A percentile compares a stretch with the other conserved stretches of the same genome.
These are phyloP conservation scores for Globisporangium canariense DNA, from an alignment of 352 stramenopile genomes.

Conservation along the genomic window DNA sequence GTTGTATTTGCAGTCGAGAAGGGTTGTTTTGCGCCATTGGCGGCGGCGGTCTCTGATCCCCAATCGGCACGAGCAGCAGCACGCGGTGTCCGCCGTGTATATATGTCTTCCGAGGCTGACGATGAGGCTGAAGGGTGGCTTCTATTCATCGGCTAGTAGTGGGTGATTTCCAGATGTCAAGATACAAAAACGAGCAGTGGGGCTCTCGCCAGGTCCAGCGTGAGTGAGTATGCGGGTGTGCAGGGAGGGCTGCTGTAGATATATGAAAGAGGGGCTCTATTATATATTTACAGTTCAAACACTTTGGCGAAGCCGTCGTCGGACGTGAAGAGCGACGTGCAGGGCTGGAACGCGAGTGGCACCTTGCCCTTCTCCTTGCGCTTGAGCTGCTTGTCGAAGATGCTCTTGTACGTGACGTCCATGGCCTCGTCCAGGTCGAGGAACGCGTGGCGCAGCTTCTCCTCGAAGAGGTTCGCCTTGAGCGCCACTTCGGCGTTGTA, in stretches of 20 bases:
- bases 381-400: constrained; percentile 81
- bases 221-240: background rate
- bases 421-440: constrained; percentile 68
- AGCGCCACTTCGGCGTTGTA: constrained; percentile 92
- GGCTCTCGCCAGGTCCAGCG: no score
- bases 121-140: background rate
- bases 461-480: constrained; percentile 90
- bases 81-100: background rate
- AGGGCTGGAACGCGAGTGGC: constrained; percentile 65
- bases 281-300: constrained; percentile 67
- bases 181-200: background rate
- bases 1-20: constrained; percentile 6
- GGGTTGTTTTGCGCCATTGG: constrained; percentile 7
- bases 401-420: constrained; percentile 78
- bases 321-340: constrained; percentile 57
- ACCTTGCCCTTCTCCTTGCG: constrained; percentile 78
- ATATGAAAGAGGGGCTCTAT: constrained; percentile 26
- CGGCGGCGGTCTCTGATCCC: background rate
- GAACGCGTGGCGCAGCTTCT: constrained; percentile 78
- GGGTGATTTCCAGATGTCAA: constrained; percentile 4
- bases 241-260: constrained; percentile 5
- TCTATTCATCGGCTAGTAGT: background rate
- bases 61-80: background rate
- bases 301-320: constrained; percentile 59
- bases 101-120: background rate